Evolutionary conservation across 305 asterid genomes (phyloP).

Genomic region (Fraxinus velutina): DNA sequence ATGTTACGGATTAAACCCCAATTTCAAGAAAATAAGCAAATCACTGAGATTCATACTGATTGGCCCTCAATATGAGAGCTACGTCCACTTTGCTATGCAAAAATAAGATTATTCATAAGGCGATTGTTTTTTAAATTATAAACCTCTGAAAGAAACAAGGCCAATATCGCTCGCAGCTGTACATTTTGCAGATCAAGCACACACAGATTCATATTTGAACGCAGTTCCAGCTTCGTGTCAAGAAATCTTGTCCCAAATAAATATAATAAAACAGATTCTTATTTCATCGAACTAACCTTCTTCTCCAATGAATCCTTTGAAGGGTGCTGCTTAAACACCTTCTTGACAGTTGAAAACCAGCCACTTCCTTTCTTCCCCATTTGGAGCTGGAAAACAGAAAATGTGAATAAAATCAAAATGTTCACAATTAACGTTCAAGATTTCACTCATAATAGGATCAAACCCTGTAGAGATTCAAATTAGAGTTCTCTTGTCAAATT

Average conservation of each 20-base stretch:
- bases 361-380: conserved; percentile 91
- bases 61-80: background rate
- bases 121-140: background rate
- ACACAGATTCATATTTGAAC: background rate
- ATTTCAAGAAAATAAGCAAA: background rate
- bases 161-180: too few species aligned
- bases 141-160: too few species aligned
- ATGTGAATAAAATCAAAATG: background rate
- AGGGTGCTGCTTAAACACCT: conserved; percentile 72
- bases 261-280: background rate
- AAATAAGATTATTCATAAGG: background rate
- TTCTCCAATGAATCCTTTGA: conserved; percentile 47
- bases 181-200: background rate
- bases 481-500: background rate
- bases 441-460: background rate
- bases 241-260: background rate
- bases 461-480: background rate
- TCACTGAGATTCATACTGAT: background rate
- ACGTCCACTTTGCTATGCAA: background rate
- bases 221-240: background rate
- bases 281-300: conserved; percentile 49
- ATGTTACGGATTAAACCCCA: background rate
- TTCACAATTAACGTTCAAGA: background rate
- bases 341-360: conserved; percentile 95
- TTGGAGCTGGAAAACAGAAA: conserved; percentile 17